Evolutionary conservation across 2,329 filamentous ascomycete species (phyloP).

Genomic region (Sporothrix sp.): DNA sequence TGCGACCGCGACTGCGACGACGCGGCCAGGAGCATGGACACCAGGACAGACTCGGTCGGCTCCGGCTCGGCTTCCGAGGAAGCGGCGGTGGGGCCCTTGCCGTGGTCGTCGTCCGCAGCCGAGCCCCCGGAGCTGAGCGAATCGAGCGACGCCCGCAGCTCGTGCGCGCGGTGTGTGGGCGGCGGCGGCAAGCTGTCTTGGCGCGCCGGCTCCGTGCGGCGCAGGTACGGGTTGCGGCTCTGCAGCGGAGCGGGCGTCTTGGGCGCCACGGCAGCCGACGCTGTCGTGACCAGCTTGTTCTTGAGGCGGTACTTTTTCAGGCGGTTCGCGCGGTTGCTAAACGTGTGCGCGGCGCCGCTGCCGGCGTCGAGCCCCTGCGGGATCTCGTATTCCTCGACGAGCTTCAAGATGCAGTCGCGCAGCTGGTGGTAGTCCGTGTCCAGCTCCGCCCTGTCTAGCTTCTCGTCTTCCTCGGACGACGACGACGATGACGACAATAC

Average conservation of each 20-base stretch:
- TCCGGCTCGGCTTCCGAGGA: slow-evolving; percentile 27
- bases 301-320: slow-evolving; percentile 51
- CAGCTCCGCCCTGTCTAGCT: slow-evolving; percentile 52
- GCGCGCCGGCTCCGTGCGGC: background rate
- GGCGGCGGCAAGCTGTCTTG: background rate
- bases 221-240: slow-evolving; percentile 42
- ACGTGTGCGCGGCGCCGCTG: slow-evolving; percentile 46
- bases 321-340: slow-evolving; percentile 60
- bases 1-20: slow-evolving; percentile 67
- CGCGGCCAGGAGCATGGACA: slow-evolving; percentile 67
- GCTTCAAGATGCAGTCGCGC: slow-evolving; percentile 67
- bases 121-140: background rate
- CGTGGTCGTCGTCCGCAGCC: background rate
- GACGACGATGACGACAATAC: slow-evolving; percentile 53
- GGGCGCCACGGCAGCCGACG: slow-evolving; percentile 28
- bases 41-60: slow-evolving; percentile 37
- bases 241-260: slow-evolving; percentile 20
- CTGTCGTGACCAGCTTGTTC: slow-evolving; percentile 48
- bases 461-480: slow-evolving; percentile 43
- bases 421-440: slow-evolving; percentile 74
- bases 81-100: background rate
- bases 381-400: slow-evolving; percentile 76
- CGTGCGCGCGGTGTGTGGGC: background rate
- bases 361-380: slow-evolving; percentile 55
- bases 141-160: background rate